phyloP scores from a whole-genome alignment of 177 flowering plant species.

The Telopea speciosissima region DNA sequence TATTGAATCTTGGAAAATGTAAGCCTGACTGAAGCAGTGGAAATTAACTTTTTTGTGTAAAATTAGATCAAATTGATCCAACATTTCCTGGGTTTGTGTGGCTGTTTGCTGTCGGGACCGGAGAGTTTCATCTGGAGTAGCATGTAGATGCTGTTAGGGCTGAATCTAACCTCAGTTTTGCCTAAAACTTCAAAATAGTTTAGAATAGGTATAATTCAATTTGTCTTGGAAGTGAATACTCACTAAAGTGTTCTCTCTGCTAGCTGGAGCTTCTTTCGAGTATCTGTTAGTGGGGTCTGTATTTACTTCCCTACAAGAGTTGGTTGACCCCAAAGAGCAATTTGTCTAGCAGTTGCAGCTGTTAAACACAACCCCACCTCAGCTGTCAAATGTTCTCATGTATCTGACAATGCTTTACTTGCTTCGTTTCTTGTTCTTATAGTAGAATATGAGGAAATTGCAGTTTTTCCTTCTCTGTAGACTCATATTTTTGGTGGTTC shows the following conservation, averaged over 20 bases:
- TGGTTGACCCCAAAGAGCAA: background rate
- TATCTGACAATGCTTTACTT: conserved; percentile 9
- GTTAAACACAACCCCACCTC: conserved; percentile 1
- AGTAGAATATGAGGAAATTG: background rate
- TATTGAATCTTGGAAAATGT: conserved; percentile 7
- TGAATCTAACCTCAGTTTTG: conserved; percentile 9
- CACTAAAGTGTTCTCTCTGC: background rate
- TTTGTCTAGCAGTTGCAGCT: conserved; percentile 8
- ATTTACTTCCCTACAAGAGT: background rate
- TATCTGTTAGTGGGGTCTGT: conserved; percentile 11
- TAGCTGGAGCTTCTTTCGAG: conserved; percentile 7
- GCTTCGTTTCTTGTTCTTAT: conserved; percentile 5
- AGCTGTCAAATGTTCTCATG: conserved; percentile 10
- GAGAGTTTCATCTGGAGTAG: background rate
- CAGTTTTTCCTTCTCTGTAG: background rate
- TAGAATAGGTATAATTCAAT: conserved; percentile 2
- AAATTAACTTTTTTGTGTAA: background rate
- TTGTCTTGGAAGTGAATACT: background rate
- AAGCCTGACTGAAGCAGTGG: background rate
- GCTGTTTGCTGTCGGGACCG: background rate
- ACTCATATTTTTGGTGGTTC: conserved; percentile 8
- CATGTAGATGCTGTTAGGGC: background rate
- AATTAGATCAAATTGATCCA: background rate
- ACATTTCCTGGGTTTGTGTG: conserved; percentile 1
- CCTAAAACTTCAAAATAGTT: conserved; percentile 3